Base-by-base conservation (phyloP, 768 basidiomycete genomes). In the Phaffia tasmanica region DNA sequence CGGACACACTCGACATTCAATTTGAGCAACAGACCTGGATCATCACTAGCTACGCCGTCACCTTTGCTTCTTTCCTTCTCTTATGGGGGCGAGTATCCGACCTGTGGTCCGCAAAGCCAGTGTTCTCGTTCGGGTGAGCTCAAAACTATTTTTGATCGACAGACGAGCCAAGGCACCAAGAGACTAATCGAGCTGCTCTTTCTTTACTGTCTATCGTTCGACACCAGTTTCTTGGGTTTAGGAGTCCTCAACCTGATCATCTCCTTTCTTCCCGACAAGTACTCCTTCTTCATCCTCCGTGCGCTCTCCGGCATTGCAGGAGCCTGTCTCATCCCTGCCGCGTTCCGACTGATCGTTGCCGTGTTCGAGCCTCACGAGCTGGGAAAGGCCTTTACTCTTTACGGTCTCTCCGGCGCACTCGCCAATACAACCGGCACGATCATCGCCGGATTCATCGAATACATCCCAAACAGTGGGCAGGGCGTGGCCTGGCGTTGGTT, bases 301-400 rank as follows among this genome's bases (percentile, higher is more conserved):
- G 83, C 81, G 2, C 63, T 84, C 9, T 80, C 76, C 70, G 83
- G 83, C n/a, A 68, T 75, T 77, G 80, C 76, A 16, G 82, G 81
- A 21, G 78, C 81, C 1, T 72, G 82, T 75, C 81, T 80, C 19
- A 78, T 83, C 53, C 82, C 82, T 3, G 80, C 81, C 3, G 79
- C 82, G 0, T 71, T 65, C 49, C 61, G 72, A 18, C 57, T 74
- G 9, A 73, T 74, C 68, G 56, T 60, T 25, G 49, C 62, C 6
- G 62, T 71, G 0, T 74, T 72, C 27, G 62, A 67, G 23, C 64
- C 64, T 21, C 27, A 69, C 32, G 70, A 73, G 50, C 66, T 69
- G 6, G 46, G 55, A 1, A 57, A 25, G 18, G 72, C 71, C 0
- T 70, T 72, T 50, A 68, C 68, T 1, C 21, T 73, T 1, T 74